Percentiles rank a stretch among this genome's conserved stretches.
Evolutionary conservation across 106 monocot species (phyloP).

Genomic region (Allium sativum): DNA sequence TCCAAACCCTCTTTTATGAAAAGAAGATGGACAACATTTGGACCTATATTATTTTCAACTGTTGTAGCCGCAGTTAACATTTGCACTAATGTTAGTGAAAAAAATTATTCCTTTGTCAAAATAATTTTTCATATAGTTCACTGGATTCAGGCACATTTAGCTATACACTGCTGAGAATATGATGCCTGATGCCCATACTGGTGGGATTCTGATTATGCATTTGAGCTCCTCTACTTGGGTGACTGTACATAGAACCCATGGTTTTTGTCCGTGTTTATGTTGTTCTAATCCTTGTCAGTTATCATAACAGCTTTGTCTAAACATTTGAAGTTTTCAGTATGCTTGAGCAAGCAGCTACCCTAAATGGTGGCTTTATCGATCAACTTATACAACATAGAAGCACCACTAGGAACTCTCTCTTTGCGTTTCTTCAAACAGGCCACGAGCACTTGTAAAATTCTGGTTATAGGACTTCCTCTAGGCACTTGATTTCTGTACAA

Average conservation of each 20-base stretch:
- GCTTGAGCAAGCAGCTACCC: slow-evolving; percentile 44
- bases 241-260: slow-evolving; percentile 32
- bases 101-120: too few species aligned
- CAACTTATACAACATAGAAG: slow-evolving; percentile 21
- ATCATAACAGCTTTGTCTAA: slow-evolving; percentile 32
- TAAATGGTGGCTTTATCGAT: slow-evolving; percentile 26
- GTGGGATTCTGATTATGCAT: slow-evolving; percentile 24
- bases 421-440: slow-evolving; percentile 25
- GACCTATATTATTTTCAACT: slow-evolving; percentile 40
- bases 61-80: slow-evolving; percentile 69
- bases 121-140: too few species aligned
- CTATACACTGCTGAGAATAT: slow-evolving; percentile 31
- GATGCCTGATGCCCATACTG: slow-evolving; percentile 32
- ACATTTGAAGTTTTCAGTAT: slow-evolving; percentile 28
- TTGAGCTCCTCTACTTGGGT: slow-evolving; percentile 39
- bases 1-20: slow-evolving; percentile 45
- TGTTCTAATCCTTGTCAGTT: slow-evolving; percentile 4
- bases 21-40: slow-evolving; percentile 85
- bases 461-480: slow-evolving; percentile 37
- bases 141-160: slow-evolving; percentile 43
- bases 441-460: slow-evolving; percentile 39
- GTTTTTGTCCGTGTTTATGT: neutral
- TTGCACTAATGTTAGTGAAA: slow-evolving; percentile 51
- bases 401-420: slow-evolving; percentile 23
- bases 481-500: slow-evolving; percentile 38